Conservation (phyloP, 768 basidiomycete genomes). For the Leucocoprinus sp. region DNA sequence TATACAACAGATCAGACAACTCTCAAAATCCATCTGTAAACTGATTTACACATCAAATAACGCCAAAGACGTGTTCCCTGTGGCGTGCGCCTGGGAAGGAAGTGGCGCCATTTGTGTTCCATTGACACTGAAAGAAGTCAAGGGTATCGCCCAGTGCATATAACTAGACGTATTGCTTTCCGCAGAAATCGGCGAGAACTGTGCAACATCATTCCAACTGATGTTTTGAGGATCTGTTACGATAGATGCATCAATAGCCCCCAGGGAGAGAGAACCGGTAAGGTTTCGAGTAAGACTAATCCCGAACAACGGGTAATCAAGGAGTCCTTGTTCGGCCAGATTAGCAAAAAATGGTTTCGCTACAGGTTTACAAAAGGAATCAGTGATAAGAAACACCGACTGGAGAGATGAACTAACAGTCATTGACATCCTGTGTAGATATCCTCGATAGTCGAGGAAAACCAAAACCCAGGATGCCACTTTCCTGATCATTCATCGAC, state of each 20-base stretch:
- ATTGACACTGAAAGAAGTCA: slow-evolving; percentile 53
- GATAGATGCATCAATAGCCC: slow-evolving; percentile 68
- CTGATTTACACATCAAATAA: slow-evolving; percentile 62
- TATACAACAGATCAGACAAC: slow-evolving; percentile 19
- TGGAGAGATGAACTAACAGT: not conserved
- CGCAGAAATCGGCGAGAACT: slow-evolving; percentile 58
- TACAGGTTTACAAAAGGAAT: slow-evolving; percentile 21
- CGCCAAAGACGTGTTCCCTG: slow-evolving; percentile 51
- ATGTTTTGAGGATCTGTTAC: slow-evolving; percentile 53
- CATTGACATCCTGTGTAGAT: slow-evolving; percentile 42
- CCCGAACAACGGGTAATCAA: slow-evolving; percentile 75
- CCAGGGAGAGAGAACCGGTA: slow-evolving; percentile 57
- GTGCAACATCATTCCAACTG: slow-evolving; percentile 66
- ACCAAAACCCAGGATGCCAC: slow-evolving; percentile 69
- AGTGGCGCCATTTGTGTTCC: slow-evolving; percentile 40
- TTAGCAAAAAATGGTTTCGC: slow-evolving; percentile 62
- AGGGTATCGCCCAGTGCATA: slow-evolving; percentile 65
- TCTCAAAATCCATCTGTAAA: not conserved
- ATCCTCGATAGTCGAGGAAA: slow-evolving; percentile 69
- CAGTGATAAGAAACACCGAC: not conserved
- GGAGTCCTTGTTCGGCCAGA: slow-evolving; percentile 51
- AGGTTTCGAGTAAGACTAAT: slow-evolving; percentile 51
- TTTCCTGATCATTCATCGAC: slow-evolving; percentile 51
- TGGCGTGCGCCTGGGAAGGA: slow-evolving; percentile 56
- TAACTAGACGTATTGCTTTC: slow-evolving; percentile 60